phyloP scores from a whole-genome alignment of 352 stramenopile genomes.

The Pythium plurisporium region DNA sequence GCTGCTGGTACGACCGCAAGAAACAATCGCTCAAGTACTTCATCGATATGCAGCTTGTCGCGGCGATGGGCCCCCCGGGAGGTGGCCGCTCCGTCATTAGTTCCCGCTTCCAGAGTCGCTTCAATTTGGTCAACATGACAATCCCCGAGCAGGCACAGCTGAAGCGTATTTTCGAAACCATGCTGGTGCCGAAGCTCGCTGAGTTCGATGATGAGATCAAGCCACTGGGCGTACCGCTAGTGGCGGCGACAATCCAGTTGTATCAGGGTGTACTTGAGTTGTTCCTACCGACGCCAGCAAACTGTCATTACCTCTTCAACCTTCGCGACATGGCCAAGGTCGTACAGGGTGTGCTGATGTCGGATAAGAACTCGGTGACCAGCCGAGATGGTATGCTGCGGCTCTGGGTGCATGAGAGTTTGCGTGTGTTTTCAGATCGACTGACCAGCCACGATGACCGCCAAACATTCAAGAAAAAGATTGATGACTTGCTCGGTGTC shows the following conservation, averaged over 20 bases:
- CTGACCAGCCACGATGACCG: constrained; percentile 88
- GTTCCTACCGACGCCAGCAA: constrained; percentile 90
- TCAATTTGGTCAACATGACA: constrained; percentile 94
- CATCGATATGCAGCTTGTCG: constrained; percentile 80
- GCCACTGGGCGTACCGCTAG: constrained; percentile 71
- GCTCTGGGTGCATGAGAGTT: constrained; percentile 92
- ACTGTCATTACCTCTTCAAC: constrained; percentile 95
- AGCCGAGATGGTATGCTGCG: constrained; percentile 76
- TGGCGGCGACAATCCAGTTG: constrained; percentile 90
- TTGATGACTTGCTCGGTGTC: constrained; percentile 68
- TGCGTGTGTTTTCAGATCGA: constrained; percentile 92
- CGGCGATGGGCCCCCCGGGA: constrained; percentile 82
- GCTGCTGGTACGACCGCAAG: constrained; percentile 93
- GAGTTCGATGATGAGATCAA: constrained; percentile 91
- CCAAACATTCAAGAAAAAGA: constrained; percentile 87
- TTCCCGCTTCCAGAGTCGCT: constrained; percentile 92
- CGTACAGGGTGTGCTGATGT: constrained; percentile 95
- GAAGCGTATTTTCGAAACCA: constrained; percentile 91
- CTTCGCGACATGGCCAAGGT: constrained; percentile 95
- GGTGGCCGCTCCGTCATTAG: constrained; percentile 85
- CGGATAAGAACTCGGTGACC: constrained; percentile 64
- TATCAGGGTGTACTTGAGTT: constrained; percentile 91
- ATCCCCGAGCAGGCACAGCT: constrained; percentile 81
- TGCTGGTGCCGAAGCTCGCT: constrained; percentile 90
- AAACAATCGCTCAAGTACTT: constrained; percentile 94